These are phyloP conservation scores for Mucor racemosus DNA, from an alignment of 371 early-diverging fungal species.

Conservation along the genomic window DNA sequence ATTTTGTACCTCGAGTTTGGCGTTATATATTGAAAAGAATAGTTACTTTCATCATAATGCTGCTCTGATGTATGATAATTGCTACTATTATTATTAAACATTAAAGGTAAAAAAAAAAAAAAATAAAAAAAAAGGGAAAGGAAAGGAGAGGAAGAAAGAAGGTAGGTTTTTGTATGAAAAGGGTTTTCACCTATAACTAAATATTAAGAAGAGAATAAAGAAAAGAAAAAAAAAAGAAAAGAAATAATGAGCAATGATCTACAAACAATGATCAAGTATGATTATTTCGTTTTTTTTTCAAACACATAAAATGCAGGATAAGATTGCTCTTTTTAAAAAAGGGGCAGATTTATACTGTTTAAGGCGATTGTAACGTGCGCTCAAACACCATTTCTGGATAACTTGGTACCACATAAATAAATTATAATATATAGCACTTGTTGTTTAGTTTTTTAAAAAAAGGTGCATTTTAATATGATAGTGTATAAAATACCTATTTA, in stretches of 20 bases:
- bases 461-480: not conserved
- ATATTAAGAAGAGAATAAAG: not conserved
- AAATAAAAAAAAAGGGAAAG: slow-evolving; percentile 2
- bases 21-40: slow-evolving; percentile 15
- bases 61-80: not conserved
- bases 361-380: slow-evolving; percentile 2
- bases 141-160: not conserved
- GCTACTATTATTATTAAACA: slow-evolving; percentile 18
- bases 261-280: not conserved
- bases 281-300: no score
- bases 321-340: not conserved
- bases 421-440: not conserved
- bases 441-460: not conserved
- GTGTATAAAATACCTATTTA: no score
- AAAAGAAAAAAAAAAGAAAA: slow-evolving; percentile 2
- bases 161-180: not conserved
- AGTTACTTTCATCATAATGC: slow-evolving; percentile 1
- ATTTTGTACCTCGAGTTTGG: slow-evolving; percentile 26
- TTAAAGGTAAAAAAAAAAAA: not conserved
- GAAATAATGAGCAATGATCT: slow-evolving; percentile 15
- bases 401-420: not conserved
- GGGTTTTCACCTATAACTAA: not conserved
- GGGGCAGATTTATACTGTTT: not conserved
- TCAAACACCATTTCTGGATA: not conserved
- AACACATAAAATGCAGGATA: not conserved